Evolutionary conservation across 2,329 filamentous ascomycete genomes (phyloP).

Genomic region (Neonectria neomacrospora): DNA sequence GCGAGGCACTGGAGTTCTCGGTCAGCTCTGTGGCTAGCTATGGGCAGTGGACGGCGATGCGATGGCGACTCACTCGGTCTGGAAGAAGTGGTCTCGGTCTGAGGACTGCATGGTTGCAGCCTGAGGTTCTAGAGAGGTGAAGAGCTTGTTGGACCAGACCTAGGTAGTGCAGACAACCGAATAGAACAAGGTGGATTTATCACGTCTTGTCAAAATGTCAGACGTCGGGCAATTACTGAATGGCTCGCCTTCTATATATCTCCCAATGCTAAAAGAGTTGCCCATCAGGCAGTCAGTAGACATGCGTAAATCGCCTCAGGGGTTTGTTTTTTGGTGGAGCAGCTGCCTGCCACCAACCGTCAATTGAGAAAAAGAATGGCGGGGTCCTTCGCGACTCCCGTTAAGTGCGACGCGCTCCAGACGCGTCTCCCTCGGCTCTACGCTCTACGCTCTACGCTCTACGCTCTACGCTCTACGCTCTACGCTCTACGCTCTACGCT

Average conservation of each 20-base stretch:
- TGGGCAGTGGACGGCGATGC: constrained; percentile 12
- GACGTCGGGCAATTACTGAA: constrained; percentile 5
- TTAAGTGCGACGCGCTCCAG: constrained; percentile 55
- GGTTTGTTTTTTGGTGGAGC: constrained; percentile 34
- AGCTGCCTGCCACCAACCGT: constrained; percentile 15
- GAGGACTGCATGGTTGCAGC: constrained; percentile 69
- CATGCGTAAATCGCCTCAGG: constrained; percentile 17
- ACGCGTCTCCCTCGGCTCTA: constrained; percentile 53
- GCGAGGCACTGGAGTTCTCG: constrained; percentile 56
- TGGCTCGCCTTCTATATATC: not conserved
- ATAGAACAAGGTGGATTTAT: not conserved
- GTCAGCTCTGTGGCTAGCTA: constrained; percentile 18
- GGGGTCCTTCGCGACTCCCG: constrained; percentile 43
- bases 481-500: too few relatives aligned
- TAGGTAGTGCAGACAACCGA: too few relatives aligned
- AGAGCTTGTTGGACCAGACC: not conserved
- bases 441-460: too few relatives aligned
- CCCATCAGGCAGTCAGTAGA: constrained; percentile 17
- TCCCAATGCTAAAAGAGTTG: constrained; percentile 2
- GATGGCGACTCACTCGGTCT: constrained; percentile 77
- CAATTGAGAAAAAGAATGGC: constrained; percentile 34
- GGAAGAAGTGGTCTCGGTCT: constrained; percentile 87
- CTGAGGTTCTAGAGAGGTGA: not conserved
- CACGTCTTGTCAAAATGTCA: not conserved
- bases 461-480: too few relatives aligned